A percentile compares a stretch with the other conserved stretches of the same genome.
phyloP scores from a whole-genome alignment of 495 filamentous ascomycete species.

The Neurospora sp. region DNA sequence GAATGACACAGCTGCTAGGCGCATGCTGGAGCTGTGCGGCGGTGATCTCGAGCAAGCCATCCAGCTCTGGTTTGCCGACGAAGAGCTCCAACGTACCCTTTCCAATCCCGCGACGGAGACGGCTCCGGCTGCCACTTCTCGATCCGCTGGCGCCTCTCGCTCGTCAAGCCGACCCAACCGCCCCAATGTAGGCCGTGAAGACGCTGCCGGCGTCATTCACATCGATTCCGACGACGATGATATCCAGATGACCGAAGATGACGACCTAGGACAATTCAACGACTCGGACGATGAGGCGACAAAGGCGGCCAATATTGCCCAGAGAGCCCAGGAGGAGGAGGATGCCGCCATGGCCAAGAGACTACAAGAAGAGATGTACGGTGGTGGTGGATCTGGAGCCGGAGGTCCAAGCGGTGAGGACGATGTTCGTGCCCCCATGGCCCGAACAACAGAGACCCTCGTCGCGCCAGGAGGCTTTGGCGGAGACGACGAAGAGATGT shows the following conservation, averaged over 20 bases:
- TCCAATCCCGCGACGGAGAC: slow-evolving; percentile 29
- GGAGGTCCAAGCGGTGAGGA: slow-evolving; percentile 33
- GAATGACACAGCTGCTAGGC: slow-evolving; percentile 51
- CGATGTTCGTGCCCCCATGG: slow-evolving; percentile 81
- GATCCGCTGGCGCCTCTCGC: slow-evolving; percentile 7
- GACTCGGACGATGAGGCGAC: slow-evolving; percentile 19
- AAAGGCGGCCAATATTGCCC: slow-evolving; percentile 27
- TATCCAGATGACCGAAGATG: slow-evolving; percentile 49
- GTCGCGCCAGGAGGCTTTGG: slow-evolving; percentile 51
- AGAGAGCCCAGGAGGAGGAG: slow-evolving; percentile 53
- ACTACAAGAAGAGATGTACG: slow-evolving; percentile 85
- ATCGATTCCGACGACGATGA: slow-evolving; percentile 58
- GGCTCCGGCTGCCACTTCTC: slow-evolving; percentile 13
- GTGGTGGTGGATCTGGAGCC: slow-evolving; percentile 33
- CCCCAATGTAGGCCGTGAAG: slow-evolving; percentile 31
- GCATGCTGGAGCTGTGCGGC: slow-evolving; percentile 75
- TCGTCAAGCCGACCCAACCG: slow-evolving; percentile 12
- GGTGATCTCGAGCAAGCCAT: slow-evolving; percentile 76
- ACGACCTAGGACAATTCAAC: slow-evolving; percentile 25
- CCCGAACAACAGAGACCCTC: slow-evolving; percentile 81
- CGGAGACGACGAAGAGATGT: slow-evolving; percentile 48
- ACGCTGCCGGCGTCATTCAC: slow-evolving; percentile 53
- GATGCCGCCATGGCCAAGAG: slow-evolving; percentile 89
- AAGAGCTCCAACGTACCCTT: slow-evolving; percentile 44
- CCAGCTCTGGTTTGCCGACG: slow-evolving; percentile 81